phyloP scores from a whole-genome alignment of 371 early-diverging fungal genomes.

The Syncephalis fuscata region DNA sequence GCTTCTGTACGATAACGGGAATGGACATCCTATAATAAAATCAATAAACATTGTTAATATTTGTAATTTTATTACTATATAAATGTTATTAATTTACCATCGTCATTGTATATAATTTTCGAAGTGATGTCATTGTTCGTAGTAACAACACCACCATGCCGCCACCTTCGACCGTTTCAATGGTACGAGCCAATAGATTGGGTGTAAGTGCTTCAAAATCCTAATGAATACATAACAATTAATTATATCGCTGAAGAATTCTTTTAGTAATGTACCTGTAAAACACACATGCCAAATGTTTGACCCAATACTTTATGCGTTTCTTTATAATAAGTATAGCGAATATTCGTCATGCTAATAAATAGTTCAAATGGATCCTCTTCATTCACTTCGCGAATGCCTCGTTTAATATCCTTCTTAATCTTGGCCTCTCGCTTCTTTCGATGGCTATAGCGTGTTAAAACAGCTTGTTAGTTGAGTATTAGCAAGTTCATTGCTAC shows the following conservation, averaged over 20 bases:
- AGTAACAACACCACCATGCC: slow-evolving; percentile 91
- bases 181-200: slow-evolving; percentile 90
- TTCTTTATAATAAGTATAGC: slow-evolving; percentile 98
- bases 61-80: not conserved
- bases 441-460: slow-evolving; percentile 52
- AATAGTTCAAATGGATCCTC: slow-evolving; percentile 96
- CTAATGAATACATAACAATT: slow-evolving; percentile 10
- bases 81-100: slow-evolving; percentile 54
- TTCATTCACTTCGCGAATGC: slow-evolving; percentile 72
- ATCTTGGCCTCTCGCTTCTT: slow-evolving; percentile 93
- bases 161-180: slow-evolving; percentile 99
- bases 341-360: slow-evolving; percentile 83
- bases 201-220: slow-evolving; percentile 99
- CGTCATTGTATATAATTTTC: slow-evolving; percentile 93
- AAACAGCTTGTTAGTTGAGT: not conserved
- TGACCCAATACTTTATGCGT: slow-evolving; percentile 96
- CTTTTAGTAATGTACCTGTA: slow-evolving; percentile 38
- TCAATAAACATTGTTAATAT: not conserved
- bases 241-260: not conserved
- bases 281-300: slow-evolving; percentile 96
- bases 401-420: slow-evolving; percentile 77
- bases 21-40: slow-evolving; percentile 72
- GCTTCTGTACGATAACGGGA: slow-evolving; percentile 85
- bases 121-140: slow-evolving; percentile 85
- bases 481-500: too few relatives aligned